Conservation (phyloP, 106 monocot genomes). For the Dioscorea alata region DNA sequence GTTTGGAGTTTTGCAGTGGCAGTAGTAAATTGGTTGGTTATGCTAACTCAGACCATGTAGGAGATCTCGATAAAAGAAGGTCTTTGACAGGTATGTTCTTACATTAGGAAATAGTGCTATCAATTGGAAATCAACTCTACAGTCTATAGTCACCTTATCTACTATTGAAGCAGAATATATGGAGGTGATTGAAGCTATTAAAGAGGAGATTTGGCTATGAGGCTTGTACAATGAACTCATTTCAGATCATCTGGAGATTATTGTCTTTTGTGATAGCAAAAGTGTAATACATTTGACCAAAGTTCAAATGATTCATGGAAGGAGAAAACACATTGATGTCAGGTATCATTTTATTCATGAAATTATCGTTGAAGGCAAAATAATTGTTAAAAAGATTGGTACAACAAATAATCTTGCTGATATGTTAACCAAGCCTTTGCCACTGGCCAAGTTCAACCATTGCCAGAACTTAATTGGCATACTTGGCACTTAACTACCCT, state of each 20-base stretch:
- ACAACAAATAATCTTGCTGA: background rate
- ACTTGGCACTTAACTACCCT: too few species aligned
- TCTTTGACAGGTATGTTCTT: constrained; percentile 13
- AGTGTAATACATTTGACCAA: background rate
- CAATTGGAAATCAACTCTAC: constrained; percentile 10
- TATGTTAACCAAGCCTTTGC: background rate
- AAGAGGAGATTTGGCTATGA: constrained; percentile 16
- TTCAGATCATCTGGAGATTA: too few species aligned
- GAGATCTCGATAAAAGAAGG: constrained; percentile 6
- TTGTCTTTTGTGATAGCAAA: constrained; percentile 10
- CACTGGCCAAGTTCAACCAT: background rate
- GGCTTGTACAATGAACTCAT: constrained; percentile 1
- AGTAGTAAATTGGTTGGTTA: background rate
- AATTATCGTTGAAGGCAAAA: background rate
- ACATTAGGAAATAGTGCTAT: background rate
- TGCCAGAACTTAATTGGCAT: constrained; percentile 3
- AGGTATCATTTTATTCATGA: constrained; percentile 2
- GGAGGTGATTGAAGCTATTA: background rate
- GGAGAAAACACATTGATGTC: too few species aligned
- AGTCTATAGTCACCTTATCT: background rate
- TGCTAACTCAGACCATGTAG: constrained; percentile 3
- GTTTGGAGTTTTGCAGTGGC: background rate
- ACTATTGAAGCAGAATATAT: constrained; percentile 5
- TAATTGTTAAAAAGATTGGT: constrained; percentile 1
- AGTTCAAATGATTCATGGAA: constrained; percentile 14